These are phyloP conservation scores for Prosopis cineraria DNA, from an alignment of 306 rosid species.

Conservation along the genomic window DNA sequence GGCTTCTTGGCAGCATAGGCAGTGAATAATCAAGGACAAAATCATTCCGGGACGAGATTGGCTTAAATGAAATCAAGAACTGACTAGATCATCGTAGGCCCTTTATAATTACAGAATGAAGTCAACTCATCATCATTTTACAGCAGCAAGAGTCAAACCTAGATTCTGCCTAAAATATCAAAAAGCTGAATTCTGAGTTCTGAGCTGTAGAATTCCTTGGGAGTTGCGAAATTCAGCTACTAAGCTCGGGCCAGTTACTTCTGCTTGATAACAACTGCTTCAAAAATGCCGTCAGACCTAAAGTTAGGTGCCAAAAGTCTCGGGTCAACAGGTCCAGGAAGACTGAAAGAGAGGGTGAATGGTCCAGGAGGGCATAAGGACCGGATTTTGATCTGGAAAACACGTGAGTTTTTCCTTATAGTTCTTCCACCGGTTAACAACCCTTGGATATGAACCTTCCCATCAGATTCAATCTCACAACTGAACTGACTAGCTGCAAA, in stretches of 20 bases:
- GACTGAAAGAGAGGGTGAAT: conserved; percentile 68
- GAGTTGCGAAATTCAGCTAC: neutral
- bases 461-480: conserved; percentile 70
- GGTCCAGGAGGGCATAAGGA: conserved; percentile 70
- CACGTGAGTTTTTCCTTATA: conserved; percentile 53
- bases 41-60: neutral
- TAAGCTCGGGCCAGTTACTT: conserved; percentile 26
- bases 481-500: conserved; percentile 57
- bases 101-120: neutral
- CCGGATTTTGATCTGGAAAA: conserved; percentile 52
- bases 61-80: conserved; percentile 3
- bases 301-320: conserved; percentile 75
- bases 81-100: conserved; percentile 5
- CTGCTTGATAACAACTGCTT: conserved; percentile 61
- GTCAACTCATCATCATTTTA: conserved; percentile 21
- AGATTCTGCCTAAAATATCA: conserved; percentile 13
- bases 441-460: conserved; percentile 69
- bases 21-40: no score
- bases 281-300: conserved; percentile 66
- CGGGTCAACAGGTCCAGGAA: conserved; percentile 86
- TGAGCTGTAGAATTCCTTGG: conserved; percentile 15
- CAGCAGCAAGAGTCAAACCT: conserved; percentile 1
- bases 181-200: neutral
- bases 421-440: conserved; percentile 53
- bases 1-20: no score